Base-by-base conservation (phyloP, 2,329 filamentous ascomycete genomes). In the Phyllosticta citribraziliensis region DNA sequence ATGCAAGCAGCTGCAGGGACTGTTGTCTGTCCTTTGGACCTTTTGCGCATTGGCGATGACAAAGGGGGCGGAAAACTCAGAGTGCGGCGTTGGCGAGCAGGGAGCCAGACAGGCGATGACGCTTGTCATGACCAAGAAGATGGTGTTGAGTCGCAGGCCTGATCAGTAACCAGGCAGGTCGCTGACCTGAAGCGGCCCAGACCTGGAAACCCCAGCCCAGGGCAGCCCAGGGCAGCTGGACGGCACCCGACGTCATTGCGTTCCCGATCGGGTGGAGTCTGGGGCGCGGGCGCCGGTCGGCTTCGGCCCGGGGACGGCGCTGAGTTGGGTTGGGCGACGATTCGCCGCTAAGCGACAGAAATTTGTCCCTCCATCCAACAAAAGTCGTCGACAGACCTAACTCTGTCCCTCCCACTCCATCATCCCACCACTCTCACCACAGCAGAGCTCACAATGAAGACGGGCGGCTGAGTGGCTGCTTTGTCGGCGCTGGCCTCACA, bases 261-360 rank as follows among this genome's bases (percentile, higher is more conserved):
- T 22, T n/a, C 17, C 40, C 40, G 22, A 3, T 22, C 22, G 40
- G 40, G 40, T 47, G 40, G 40, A 47, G 40, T 47, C 40, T 47
- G 40, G 40, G 40, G 40, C 40, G 40, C 17, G 40, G 40, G 40
- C 40, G 40, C 17, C 40, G 40, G 40, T 47, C 40, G 40, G 40
- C 40, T 47, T 47, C 40, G 40, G 40, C 40, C 40, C 40, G 40
- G 40, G 17, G 17, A 8, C 40, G 17, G 40, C 17, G 40, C 9
- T 30, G 9, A 10, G 27, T 10, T 30, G 27, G 27, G n/a, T n/a
- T 47, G 17, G 20, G 52, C 52, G 52, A 53, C 52, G 52, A 53
- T 53, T 53, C 19, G 30, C 58, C 58, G 58, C 35, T 60, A 60
- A 60, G 58, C 58, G 58, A 30, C 27, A 30, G 9, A 30, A 30